Conservation (phyloP, 2,329 filamentous ascomycete species). For the Trichoderma polysporum region DNA sequence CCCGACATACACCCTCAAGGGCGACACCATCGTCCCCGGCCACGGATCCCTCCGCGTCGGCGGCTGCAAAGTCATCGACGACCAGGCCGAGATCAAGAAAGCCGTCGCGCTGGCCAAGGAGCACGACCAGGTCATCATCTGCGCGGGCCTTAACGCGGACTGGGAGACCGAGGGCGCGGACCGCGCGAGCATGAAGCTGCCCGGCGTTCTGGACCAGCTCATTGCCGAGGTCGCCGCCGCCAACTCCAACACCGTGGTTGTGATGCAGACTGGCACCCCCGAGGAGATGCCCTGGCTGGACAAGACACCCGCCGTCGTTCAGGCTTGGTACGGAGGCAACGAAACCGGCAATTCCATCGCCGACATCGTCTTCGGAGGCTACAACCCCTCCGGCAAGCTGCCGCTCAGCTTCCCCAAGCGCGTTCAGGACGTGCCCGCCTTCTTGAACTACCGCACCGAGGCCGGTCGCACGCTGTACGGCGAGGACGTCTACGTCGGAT, state of each 20-base stretch:
- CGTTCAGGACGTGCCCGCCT: conserved; percentile 70
- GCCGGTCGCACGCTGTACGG: conserved; percentile 72
- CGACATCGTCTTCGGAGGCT: conserved; percentile 71
- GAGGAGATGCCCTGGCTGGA: conserved; percentile 69
- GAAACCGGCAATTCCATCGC: conserved; percentile 80
- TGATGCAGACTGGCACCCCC: conserved; percentile 76
- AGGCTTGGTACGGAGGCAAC: conserved; percentile 87
- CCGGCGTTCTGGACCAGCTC: conserved; percentile 68
- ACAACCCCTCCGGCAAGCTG: conserved; percentile 73
- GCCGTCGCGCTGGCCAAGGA: conserved; percentile 67
- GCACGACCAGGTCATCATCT: conserved; percentile 75
- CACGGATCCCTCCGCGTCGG: conserved; percentile 63
- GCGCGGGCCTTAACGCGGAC: conserved; percentile 74
- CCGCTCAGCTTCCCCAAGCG: conserved; percentile 69
- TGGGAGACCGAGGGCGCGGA: conserved; percentile 82
- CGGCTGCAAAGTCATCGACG: conserved; percentile 57
- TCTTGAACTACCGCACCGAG: conserved; percentile 71
- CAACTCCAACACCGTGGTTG: conserved; percentile 69
- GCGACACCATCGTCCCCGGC: conserved; percentile 53
- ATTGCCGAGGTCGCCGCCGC: conserved; percentile 64
- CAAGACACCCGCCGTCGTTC: conserved; percentile 59
- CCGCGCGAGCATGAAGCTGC: conserved; percentile 75
- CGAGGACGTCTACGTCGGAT: conserved; percentile 79
- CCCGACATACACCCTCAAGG: conserved; percentile 55
- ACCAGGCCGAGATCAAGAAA: conserved; percentile 59